Base-by-base conservation (phyloP, 805 yeast species). In the Candida broadrunensis region DNA sequence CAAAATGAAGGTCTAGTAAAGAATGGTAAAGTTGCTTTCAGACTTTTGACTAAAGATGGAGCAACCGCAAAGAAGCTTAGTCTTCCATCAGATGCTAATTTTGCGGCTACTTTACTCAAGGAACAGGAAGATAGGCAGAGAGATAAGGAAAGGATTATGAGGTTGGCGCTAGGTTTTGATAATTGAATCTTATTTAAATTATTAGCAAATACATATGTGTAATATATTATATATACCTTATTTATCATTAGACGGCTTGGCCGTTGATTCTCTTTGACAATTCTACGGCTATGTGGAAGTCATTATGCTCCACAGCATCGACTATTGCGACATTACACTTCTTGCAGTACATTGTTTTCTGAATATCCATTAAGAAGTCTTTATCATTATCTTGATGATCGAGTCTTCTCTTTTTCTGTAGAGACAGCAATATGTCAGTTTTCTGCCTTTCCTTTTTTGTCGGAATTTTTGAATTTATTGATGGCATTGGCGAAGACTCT, bases 131-230 rank as follows among this genome's bases (percentile, higher is more conserved):
- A 71, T 44, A 66, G 74, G 44, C 67, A 67, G 45, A 65, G 66
- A 31, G 84, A 83, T 56, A 73, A 78, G 39, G 78, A 78, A 45
- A 67, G 72, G 50, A 75, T 85, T 42, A 78, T 80, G 58, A 69
- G 70, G 30, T 70, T 79, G 42, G 85, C 83, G 18, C 52, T 75
- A 31, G 63, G 67, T 23, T 66, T 67, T 68, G 67, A 63, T 19
- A 24, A 30, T 8, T 44, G 35, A 17, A 29, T n/a, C n/a, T n/a
- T n/a, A n/a, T n/a, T n/a, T n/a, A n/a, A n/a, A n/a, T n/a, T n/a
- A n/a, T n/a, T n/a, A n/a, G n/a, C n/a, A n/a, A n/a, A n/a, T n/a
- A n/a, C n/a, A n/a, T n/a, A n/a, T n/a, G n/a, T 21, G 9, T 6
- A 21, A 21, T 7, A 7, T 21, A 21, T 7, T 21, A 21, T 21